Percentiles rank a stretch among this genome's conserved stretches.
phyloP scores from a whole-genome alignment of 2,329 filamentous ascomycete species.

The Penicillium brasilianum region DNA sequence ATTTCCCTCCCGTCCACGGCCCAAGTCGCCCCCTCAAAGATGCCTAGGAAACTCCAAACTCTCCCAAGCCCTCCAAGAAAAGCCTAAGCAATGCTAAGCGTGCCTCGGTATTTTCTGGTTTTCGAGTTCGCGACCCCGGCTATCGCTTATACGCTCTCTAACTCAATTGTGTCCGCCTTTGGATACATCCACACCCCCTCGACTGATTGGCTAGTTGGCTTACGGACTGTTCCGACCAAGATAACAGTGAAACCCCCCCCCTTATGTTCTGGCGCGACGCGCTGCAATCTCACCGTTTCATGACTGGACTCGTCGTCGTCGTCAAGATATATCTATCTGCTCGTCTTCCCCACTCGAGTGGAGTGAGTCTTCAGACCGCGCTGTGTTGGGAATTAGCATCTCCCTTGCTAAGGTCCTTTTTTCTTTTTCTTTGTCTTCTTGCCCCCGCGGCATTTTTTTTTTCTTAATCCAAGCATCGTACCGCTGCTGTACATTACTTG shows the following conservation, averaged over 20 bases:
- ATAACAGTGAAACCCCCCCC: background rate
- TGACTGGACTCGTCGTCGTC: background rate
- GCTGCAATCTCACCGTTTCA: background rate
- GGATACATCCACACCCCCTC: background rate
- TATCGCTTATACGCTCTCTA: slow-evolving; percentile 18
- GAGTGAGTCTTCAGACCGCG: background rate
- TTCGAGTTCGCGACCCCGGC: slow-evolving; percentile 20
- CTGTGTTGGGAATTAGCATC: background rate
- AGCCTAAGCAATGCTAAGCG: slow-evolving; percentile 12
- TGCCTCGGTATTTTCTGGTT: slow-evolving; percentile 38
- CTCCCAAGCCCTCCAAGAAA: slow-evolving; percentile 6
- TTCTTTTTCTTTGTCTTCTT: background rate
- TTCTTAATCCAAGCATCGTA: background rate
- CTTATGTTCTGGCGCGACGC: background rate
- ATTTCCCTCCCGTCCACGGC: slow-evolving; percentile 18
- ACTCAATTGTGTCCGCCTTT: background rate
- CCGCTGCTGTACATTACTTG: slow-evolving; percentile 2
- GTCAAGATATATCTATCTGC: slow-evolving; percentile 6
- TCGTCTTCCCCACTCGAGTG: slow-evolving; percentile 2
- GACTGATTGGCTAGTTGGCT: background rate
- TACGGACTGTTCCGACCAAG: background rate
- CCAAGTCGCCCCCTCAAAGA: slow-evolving; percentile 13
- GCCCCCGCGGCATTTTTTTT: background rate
- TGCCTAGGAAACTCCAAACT: slow-evolving; percentile 15
- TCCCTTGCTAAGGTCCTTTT: background rate